Evolutionary conservation across 345 rosid species (phyloP), one percentile per base, ranked within the genome.

Genomic region (Camelina sativa): DNA sequence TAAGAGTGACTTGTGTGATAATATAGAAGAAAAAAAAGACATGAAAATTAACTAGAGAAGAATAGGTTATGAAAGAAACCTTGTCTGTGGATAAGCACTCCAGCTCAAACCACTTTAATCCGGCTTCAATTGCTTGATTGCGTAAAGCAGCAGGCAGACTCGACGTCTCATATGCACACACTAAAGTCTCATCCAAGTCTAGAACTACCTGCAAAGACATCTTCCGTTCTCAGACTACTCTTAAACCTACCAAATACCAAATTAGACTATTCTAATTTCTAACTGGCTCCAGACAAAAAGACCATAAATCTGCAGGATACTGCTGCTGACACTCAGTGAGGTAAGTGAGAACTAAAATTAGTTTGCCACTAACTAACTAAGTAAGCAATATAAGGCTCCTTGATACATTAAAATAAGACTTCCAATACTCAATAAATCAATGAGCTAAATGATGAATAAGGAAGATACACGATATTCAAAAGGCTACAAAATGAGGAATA

Each of bases 141-240:
- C 88, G 87, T 9, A 89, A 76, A 57, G 81, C 32, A 73, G 80
- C 79, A 50, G 99, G 96, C 56, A 96, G 75, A 76, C 92, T 91
- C 7, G 93, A 87, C 0, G 91, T 86, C 85, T 96, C 99, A 11
- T 89, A 96, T 2, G 99, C 96, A 60, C 98, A 91, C 32, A 96
- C 91, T 56, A 96, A 84, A 38, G 98, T 96, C 80, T 96, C 99
- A 76, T 96, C 99, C 85, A 96, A 86, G 76, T 96, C 99, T 10
- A 96, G 91, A 80, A 96, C 99, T 43, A 96, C 98, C 99, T 96
- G 84, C 67, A 83, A 25, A 60, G 40, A 65, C 56, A 79, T 12
- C 15, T 55, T 23, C 65, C 25, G 17, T 52, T 67, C 65, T 78
- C 51, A 64, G 62, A 48, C 67, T 50, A 70, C 12, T 37, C 38